A percentile compares a stretch with the other conserved stretches of the same genome.
Conservation (phyloP, 2,329 filamentous ascomycete genomes). For the Ascochyta pisi region DNA sequence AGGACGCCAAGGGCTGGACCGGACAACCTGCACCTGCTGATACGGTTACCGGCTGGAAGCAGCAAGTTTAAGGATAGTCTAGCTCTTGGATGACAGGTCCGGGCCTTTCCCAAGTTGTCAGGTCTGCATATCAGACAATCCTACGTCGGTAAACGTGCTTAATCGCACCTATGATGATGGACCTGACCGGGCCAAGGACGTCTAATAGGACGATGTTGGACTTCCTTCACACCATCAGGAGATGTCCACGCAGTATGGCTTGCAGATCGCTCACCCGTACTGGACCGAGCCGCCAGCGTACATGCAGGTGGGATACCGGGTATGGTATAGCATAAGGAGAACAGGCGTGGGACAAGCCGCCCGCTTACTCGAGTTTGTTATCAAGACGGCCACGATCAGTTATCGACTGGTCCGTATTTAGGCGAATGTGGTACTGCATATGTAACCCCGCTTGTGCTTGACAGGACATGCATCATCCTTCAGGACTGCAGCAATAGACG, state of each 20-base stretch:
- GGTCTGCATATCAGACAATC: slow-evolving; percentile 4
- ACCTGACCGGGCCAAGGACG: not conserved
- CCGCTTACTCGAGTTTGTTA: slow-evolving; percentile 14
- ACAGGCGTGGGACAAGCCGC: slow-evolving; percentile 8
- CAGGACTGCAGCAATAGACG: not conserved
- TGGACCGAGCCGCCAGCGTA: slow-evolving; percentile 11
- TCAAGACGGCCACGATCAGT: slow-evolving; percentile 1
- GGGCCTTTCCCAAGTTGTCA: not conserved
- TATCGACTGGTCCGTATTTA: slow-evolving; percentile 4
- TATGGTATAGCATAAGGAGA: not conserved
- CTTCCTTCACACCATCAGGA: slow-evolving; percentile 6
- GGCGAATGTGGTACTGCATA: slow-evolving; percentile 13
- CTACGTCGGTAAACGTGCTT: not conserved
- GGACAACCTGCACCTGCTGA: not conserved
- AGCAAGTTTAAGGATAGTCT: not conserved
- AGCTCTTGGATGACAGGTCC: not conserved
- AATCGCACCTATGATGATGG: slow-evolving; percentile 8
- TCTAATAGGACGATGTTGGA: slow-evolving; percentile 5
- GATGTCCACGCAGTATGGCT: slow-evolving; percentile 6
- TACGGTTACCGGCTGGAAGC: not conserved
- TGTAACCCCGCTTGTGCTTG: slow-evolving; percentile 19
- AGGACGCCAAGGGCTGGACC: slow-evolving; percentile 1
- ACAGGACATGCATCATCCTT: slow-evolving; percentile 6
- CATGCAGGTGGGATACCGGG: not conserved
- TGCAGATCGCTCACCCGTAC: slow-evolving; percentile 12